Conservation (phyloP, 768 basidiomycete genomes). For the Mycena alexandri region DNA sequence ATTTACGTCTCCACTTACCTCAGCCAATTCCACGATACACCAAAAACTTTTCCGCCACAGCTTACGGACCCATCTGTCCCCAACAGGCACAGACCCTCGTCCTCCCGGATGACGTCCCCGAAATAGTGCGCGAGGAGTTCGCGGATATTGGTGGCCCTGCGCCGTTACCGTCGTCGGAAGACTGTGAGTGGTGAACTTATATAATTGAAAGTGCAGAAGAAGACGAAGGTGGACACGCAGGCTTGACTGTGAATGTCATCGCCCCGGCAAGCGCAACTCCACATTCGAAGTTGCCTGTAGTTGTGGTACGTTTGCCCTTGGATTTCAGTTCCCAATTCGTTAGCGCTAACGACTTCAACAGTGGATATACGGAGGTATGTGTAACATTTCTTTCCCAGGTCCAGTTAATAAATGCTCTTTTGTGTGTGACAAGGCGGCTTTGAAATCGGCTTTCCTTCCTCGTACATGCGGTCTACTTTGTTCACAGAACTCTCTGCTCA, state of each 20-base stretch:
- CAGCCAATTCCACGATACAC: conserved; percentile 41
- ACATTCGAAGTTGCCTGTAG: conserved; percentile 55
- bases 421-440: conserved; percentile 48
- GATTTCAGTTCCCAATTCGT: background rate
- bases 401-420: background rate
- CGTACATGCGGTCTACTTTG: conserved; percentile 1
- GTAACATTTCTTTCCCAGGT: background rate
- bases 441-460: conserved; percentile 37
- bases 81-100: conserved; percentile 34
- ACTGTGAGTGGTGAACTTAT: conserved; percentile 2
- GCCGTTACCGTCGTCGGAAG: conserved; percentile 6
- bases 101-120: conserved; percentile 10
- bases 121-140: conserved; percentile 8
- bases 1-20: conserved; percentile 39
- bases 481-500: background rate
- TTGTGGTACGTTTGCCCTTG: conserved; percentile 46
- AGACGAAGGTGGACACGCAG: conserved; percentile 27
- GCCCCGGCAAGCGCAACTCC: conserved; percentile 49
- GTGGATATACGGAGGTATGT: conserved; percentile 53
- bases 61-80: conserved; percentile 47
- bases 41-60: conserved; percentile 40
- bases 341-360: conserved; percentile 27
- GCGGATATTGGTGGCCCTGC: conserved; percentile 3
- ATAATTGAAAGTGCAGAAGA: background rate
- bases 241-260: conserved; percentile 60